Evolutionary conservation across 225 moss, liverwort and hornwort genomes (phyloP).

Genomic region (Takakia lepidozioides): DNA sequence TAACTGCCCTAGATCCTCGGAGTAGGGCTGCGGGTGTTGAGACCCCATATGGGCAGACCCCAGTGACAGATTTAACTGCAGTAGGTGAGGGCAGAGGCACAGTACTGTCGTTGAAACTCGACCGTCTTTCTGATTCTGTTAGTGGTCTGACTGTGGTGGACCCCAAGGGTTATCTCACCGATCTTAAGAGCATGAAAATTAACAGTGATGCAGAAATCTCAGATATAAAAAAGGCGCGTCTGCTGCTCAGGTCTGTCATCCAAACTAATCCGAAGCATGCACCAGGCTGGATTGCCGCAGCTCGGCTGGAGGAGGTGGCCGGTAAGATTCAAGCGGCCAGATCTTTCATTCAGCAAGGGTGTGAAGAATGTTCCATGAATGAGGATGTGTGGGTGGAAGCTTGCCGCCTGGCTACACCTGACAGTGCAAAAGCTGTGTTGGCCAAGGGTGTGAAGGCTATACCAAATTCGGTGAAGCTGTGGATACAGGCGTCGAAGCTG

Average conservation of each 20-base stretch:
- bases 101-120: slow-evolving; percentile 69
- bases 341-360: slow-evolving; percentile 82
- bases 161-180: slow-evolving; percentile 89
- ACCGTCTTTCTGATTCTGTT: slow-evolving; percentile 83
- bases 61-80: slow-evolving; percentile 91
- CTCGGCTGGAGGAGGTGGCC: slow-evolving; percentile 87
- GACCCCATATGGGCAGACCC: slow-evolving; percentile 89
- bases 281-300: slow-evolving; percentile 91
- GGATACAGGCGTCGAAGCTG: slow-evolving; percentile 92
- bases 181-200: slow-evolving; percentile 94
- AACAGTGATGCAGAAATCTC: slow-evolving; percentile 93
- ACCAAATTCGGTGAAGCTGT: slow-evolving; percentile 90
- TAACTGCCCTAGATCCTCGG: slow-evolving; percentile 84
- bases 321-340: slow-evolving; percentile 80
- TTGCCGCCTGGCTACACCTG: slow-evolving; percentile 67
- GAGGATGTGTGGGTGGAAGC: slow-evolving; percentile 94
- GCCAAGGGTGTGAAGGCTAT: slow-evolving; percentile 93
- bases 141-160: slow-evolving; percentile 86
- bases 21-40: slow-evolving; percentile 83
- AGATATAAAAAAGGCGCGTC: slow-evolving; percentile 86
- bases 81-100: slow-evolving; percentile 95
- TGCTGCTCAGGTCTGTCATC: slow-evolving; percentile 80
- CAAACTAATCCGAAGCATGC: slow-evolving; percentile 95
- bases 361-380: slow-evolving; percentile 84
- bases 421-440: slow-evolving; percentile 74